Evolutionary conservation across 306 rosid species (phyloP).

Genomic region (Cercis canadensis): DNA sequence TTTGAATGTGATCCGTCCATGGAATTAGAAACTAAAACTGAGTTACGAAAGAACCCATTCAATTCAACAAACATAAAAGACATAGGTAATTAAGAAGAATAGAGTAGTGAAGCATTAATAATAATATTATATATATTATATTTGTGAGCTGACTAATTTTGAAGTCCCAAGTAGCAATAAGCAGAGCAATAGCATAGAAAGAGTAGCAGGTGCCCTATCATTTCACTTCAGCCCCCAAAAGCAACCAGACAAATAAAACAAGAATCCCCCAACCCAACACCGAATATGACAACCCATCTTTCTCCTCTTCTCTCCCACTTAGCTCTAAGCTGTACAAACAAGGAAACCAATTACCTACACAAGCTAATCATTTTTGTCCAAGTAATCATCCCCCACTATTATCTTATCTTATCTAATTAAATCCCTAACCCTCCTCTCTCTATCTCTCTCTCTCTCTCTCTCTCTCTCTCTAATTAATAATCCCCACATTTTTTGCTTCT

Average conservation of each 20-base stretch:
- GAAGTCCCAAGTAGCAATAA: slow-evolving; percentile 30
- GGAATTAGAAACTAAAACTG: no score
- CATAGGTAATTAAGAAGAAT: background rate
- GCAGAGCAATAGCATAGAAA: slow-evolving; percentile 35
- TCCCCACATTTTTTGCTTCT: background rate
- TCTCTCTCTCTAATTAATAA: background rate
- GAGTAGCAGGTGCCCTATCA: slow-evolving; percentile 55
- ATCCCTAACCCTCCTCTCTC: background rate
- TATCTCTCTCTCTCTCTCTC: background rate
- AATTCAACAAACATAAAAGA: background rate
- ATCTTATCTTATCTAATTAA: slow-evolving; percentile 25
- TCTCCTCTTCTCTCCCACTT: background rate
- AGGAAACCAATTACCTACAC: slow-evolving; percentile 48
- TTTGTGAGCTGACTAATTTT: background rate
- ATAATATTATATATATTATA: background rate
- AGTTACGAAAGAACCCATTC: no score
- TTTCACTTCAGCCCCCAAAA: slow-evolving; percentile 39
- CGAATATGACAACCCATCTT: slow-evolving; percentile 53
- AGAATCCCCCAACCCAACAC: slow-evolving; percentile 47
- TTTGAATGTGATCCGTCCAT: no score
- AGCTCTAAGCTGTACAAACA: slow-evolving; percentile 46
- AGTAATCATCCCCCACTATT: slow-evolving; percentile 6
- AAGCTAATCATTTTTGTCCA: slow-evolving; percentile 33
- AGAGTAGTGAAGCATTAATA: background rate
- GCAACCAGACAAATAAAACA: slow-evolving; percentile 45